These are phyloP conservation scores for Crithidia acanthocephali DNA, from an alignment of 208 protist species.

Conservation along the genomic window DNA sequence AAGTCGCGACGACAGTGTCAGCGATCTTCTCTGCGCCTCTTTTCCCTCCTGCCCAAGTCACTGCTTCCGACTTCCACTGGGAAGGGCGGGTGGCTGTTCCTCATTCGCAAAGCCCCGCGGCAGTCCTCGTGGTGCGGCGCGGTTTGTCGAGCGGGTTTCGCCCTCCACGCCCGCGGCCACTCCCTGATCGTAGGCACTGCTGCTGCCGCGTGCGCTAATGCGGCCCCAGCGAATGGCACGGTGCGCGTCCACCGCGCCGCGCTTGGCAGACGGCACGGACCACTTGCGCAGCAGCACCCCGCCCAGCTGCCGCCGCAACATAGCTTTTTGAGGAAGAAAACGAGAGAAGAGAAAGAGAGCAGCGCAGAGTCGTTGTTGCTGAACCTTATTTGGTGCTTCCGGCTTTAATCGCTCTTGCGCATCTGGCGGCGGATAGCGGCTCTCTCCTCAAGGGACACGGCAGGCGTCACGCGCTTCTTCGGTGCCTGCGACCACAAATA, in stretches of 20 bases:
- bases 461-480: conserved; percentile 2
- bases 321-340: neutral
- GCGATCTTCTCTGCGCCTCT: no score
- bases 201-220: conserved; percentile 34
- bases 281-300: conserved; percentile 15
- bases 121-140: conserved; percentile 26
- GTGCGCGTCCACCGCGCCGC: neutral
- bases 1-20: no score
- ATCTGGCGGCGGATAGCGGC: conserved; percentile 26
- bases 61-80: neutral
- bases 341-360: neutral
- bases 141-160: conserved; percentile 20
- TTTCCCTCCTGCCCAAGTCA: neutral
- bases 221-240: conserved; percentile 27
- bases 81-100: conserved; percentile 22
- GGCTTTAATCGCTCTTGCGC: conserved; percentile 15
- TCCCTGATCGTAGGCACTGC: conserved; percentile 29
- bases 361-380: neutral
- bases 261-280: neutral
- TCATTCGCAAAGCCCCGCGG: conserved; percentile 37
- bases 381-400: neutral
- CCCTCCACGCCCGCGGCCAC: conserved; percentile 13
- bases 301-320: neutral
- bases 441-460: conserved; percentile 22
- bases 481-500: conserved; percentile 37